phyloP scores from a whole-genome alignment of 768 basidiomycete species.

The Macrolepiota fuliginosa region DNA sequence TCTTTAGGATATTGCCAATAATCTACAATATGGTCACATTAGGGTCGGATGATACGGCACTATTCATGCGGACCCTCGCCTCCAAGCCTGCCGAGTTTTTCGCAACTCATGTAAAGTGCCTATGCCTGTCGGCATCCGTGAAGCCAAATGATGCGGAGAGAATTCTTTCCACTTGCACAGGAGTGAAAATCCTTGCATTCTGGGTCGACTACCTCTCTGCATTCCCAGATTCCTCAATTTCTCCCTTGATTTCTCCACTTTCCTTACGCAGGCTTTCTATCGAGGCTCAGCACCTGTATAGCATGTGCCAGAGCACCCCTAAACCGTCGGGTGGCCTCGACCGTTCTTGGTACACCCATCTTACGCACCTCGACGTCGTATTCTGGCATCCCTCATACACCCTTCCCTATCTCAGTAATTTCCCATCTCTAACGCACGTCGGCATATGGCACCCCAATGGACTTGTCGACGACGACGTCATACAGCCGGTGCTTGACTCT shows the following conservation, averaged over 20 bases:
- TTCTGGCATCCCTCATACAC: constrained; percentile 28
- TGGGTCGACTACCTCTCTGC: constrained; percentile 32
- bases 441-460: constrained; percentile 27
- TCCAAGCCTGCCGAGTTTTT: constrained; percentile 34
- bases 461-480: constrained; percentile 19
- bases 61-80: constrained; percentile 35
- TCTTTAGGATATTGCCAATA: constrained; percentile 34
- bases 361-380: constrained; percentile 38
- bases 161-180: constrained; percentile 35
- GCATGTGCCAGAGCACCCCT: constrained; percentile 16
- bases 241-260: constrained; percentile 25
- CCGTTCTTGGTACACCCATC: constrained; percentile 22
- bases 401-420: constrained; percentile 26
- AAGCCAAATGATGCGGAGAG: constrained; percentile 23
- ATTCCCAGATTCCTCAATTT: constrained; percentile 17
- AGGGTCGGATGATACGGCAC: constrained; percentile 25
- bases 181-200: constrained; percentile 34
- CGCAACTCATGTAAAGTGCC: constrained; percentile 31
- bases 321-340: constrained; percentile 8
- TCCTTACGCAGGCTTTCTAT: constrained; percentile 33
- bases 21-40: constrained; percentile 38
- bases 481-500: constrained; percentile 24
- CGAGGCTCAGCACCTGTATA: constrained; percentile 28
- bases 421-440: constrained; percentile 31
- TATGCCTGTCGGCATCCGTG: constrained; percentile 36